Evolutionary conservation across 805 yeast genomes (phyloP).

Genomic region (Sugiyamaella marilandica): DNA sequence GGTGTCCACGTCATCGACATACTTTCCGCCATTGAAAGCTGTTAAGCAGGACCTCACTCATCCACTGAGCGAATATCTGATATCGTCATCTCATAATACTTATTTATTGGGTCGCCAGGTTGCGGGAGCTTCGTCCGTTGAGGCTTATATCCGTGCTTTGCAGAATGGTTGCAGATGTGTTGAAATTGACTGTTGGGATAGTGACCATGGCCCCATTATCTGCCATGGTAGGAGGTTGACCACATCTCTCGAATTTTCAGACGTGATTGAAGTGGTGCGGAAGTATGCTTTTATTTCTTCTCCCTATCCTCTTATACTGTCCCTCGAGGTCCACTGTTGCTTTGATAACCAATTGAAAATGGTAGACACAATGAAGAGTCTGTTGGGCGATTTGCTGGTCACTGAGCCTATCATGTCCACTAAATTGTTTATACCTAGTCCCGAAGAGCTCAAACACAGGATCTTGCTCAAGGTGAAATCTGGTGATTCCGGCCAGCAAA

Average conservation of each 20-base stretch:
- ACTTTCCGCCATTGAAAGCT: constrained; percentile 19
- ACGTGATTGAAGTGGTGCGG: constrained; percentile 67
- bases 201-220: constrained; percentile 73
- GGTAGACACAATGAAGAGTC: constrained; percentile 46
- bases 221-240: constrained; percentile 88
- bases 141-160: constrained; percentile 78
- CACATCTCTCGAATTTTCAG: constrained; percentile 58
- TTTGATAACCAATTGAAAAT: constrained; percentile 60
- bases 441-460: constrained; percentile 62
- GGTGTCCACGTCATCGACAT: constrained; percentile 25
- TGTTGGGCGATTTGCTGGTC: constrained; percentile 57
- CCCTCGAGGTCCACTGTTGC: constrained; percentile 81
- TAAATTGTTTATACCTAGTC: constrained; percentile 55
- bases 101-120: constrained; percentile 84
- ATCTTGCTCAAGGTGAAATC: constrained; percentile 77
- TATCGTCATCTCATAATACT: constrained; percentile 94
- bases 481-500: constrained; percentile 26
- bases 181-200: constrained; percentile 97
- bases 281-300: constrained; percentile 87
- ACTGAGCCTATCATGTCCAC: constrained; percentile 35
- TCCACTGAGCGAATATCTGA: constrained; percentile 81
- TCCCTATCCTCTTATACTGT: constrained; percentile 78
- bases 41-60: constrained; percentile 41
- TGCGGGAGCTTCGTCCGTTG: constrained; percentile 82
- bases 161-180: constrained; percentile 92